These are phyloP conservation scores for Pythium sp. DNA, from an alignment of 352 stramenopile species.

Conservation along the genomic window DNA sequence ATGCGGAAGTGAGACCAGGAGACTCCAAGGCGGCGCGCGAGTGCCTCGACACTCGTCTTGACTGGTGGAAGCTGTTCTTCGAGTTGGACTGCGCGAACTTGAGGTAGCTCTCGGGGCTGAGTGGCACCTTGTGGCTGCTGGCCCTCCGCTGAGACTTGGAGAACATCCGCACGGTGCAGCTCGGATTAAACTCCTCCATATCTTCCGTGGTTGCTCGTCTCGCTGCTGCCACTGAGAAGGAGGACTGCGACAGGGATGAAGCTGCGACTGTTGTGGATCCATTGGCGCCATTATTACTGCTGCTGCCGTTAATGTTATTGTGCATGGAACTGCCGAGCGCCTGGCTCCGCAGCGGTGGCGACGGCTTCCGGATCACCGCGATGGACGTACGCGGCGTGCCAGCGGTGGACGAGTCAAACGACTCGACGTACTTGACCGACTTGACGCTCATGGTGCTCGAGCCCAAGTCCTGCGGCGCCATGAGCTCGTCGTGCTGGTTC, in stretches of 20 bases:
- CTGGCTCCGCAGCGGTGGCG: not conserved
- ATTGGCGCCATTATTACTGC: not conserved
- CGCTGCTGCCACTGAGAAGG: not conserved
- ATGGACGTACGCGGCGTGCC: slow-evolving; percentile 7
- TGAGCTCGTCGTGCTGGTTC: not conserved
- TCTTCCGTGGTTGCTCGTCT: slow-evolving; percentile 8
- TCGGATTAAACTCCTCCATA: slow-evolving; percentile 20
- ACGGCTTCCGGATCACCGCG: slow-evolving; percentile 4
- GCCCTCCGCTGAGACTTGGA: slow-evolving; percentile 2
- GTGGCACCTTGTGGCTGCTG: not conserved
- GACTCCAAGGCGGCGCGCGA: not conserved
- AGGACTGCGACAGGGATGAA: not conserved
- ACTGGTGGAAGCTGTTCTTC: slow-evolving; percentile 4
- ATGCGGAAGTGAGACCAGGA: not conserved
- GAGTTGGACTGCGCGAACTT: slow-evolving; percentile 7
- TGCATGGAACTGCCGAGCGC: not conserved
- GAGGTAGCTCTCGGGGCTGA: slow-evolving; percentile 14
- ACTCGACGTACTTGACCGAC: slow-evolving; percentile 18
- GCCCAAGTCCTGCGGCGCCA: slow-evolving; percentile 5
- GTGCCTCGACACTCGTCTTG: slow-evolving; percentile 1
- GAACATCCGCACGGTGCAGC: slow-evolving; percentile 19
- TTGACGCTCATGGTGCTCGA: slow-evolving; percentile 16
- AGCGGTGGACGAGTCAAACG: slow-evolving; percentile 7
- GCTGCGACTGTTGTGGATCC: not conserved
- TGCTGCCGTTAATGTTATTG: not conserved